These are phyloP conservation scores for Aspergillus unguis DNA, from an alignment of 2,329 filamentous ascomycete species.

Conservation along the genomic window DNA sequence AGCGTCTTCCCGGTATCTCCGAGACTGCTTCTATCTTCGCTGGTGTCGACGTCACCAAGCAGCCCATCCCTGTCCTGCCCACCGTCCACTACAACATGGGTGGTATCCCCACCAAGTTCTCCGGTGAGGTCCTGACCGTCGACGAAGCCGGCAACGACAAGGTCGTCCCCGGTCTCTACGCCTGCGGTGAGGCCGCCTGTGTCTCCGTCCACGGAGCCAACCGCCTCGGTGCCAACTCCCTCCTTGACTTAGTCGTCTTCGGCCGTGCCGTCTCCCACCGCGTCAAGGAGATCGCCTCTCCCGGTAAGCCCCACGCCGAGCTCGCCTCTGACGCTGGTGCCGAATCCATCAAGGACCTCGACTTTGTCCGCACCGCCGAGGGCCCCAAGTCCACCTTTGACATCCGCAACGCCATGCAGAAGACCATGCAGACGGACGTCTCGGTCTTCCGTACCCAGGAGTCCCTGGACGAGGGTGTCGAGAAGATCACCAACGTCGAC, in stretches of 20 bases:
- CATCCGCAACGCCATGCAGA: slow-evolving; percentile 90
- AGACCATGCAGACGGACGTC: slow-evolving; percentile 96
- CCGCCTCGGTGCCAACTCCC: slow-evolving; percentile 95
- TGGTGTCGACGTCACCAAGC: slow-evolving; percentile 94
- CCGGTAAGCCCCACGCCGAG: slow-evolving; percentile 74
- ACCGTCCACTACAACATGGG: slow-evolving; percentile 99
- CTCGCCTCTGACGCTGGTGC: slow-evolving; percentile 82
- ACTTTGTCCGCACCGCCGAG: slow-evolving; percentile 77
- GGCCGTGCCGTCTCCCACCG: slow-evolving; percentile 96
- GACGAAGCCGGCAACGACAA: slow-evolving; percentile 85
- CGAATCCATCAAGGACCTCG: slow-evolving; percentile 79
- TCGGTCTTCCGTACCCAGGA: slow-evolving; percentile 95
- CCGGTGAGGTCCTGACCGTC: slow-evolving; percentile 87
- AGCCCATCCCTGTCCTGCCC: slow-evolving; percentile 92
- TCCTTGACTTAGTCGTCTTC: slow-evolving; percentile 95
- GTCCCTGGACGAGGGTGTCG: slow-evolving; percentile 87
- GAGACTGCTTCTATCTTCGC: slow-evolving; percentile 97
- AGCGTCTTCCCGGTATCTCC: slow-evolving; percentile 96
- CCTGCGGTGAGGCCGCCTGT: slow-evolving; percentile 94
- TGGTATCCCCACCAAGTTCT: slow-evolving; percentile 96
- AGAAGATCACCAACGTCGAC: slow-evolving; percentile 83
- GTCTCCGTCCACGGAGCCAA: slow-evolving; percentile 98
- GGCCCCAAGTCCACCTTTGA: slow-evolving; percentile 86
- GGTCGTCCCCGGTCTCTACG: slow-evolving; percentile 90
- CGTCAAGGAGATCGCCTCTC: slow-evolving; percentile 89